Percentiles rank a stretch among this genome's conserved stretches.
Evolutionary conservation across 257 asterid species (phyloP).

Genomic region (Solanum tarapatanum): DNA sequence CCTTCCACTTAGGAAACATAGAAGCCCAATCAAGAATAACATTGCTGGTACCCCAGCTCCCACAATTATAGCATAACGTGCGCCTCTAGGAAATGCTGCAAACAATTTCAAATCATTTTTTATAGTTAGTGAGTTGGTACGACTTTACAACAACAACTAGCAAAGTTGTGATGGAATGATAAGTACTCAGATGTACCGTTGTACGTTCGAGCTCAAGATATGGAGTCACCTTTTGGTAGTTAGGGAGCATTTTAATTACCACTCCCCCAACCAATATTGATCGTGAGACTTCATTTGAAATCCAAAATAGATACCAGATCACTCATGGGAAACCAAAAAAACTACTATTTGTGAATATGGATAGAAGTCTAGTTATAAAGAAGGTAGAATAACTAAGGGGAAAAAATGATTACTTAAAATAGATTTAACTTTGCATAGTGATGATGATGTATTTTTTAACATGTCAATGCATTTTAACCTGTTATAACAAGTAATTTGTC

Average conservation of each 20-base stretch:
- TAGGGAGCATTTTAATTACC: too few species aligned
- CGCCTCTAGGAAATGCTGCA: conserved; percentile 31
- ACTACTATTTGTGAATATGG: background rate
- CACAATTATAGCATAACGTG: conserved; percentile 22
- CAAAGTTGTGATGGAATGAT: too few species aligned
- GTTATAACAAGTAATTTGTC: background rate
- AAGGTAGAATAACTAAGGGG: background rate
- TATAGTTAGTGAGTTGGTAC: background rate
- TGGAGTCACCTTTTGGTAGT: background rate
- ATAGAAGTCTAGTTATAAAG: background rate
- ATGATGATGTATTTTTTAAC: background rate
- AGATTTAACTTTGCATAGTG: background rate
- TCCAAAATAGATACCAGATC: too few species aligned
- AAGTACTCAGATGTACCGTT: too few species aligned
- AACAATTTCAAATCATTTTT: background rate
- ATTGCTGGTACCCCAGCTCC: conserved; percentile 40
- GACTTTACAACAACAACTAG: too few species aligned
- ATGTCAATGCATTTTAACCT: background rate
- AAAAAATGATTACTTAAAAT: background rate
- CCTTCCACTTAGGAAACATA: conserved; percentile 15
- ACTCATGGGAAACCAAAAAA: background rate
- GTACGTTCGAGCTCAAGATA: background rate
- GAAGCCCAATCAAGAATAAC: conserved; percentile 23
- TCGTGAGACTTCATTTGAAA: too few species aligned
- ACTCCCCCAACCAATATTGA: too few species aligned